Evolutionary conservation across 1,139 yeast genomes (phyloP).

Genomic region (Lodderomyces pseudojiufengensis): DNA sequence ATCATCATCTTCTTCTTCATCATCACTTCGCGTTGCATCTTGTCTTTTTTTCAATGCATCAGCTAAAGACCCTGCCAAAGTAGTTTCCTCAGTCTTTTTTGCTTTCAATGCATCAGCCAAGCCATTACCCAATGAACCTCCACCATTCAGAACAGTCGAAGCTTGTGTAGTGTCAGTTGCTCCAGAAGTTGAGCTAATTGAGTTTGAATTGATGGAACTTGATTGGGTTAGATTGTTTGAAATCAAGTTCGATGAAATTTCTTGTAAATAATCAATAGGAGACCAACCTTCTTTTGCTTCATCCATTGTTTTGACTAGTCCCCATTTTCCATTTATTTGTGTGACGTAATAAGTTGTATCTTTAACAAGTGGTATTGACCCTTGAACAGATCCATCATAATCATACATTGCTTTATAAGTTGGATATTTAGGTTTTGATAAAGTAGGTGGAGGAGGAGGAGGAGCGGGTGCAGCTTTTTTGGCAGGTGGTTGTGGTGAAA

Average conservation of each 20-base stretch:
- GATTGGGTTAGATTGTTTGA: constrained; percentile 21
- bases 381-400: constrained; percentile 81
- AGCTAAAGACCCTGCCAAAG: constrained; percentile 82
- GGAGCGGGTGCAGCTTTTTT: constrained; percentile 48
- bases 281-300: constrained; percentile 93
- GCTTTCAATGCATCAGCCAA: constrained; percentile 73
- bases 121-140: constrained; percentile 50
- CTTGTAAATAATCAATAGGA: constrained; percentile 84
- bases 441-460: constrained; percentile 54
- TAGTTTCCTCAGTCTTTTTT: constrained; percentile 59
- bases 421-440: constrained; percentile 68
- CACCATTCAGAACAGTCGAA: constrained; percentile 9
- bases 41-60: constrained; percentile 85
- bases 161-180: constrained; percentile 13
- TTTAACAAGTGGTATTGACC: constrained; percentile 71
- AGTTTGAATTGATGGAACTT: constrained; percentile 26
- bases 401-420: constrained; percentile 85
- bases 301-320: constrained; percentile 74
- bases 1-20: constrained; percentile 74
- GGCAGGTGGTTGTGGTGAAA: constrained; percentile 13
- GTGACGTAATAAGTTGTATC: constrained; percentile 71
- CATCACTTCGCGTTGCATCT: constrained; percentile 68
- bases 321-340: constrained; percentile 83
- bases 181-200: constrained; percentile 14
- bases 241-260: constrained; percentile 53